Evolutionary conservation across 2,329 filamentous ascomycete species (phyloP).

Genomic region (Fusarium graminum): DNA sequence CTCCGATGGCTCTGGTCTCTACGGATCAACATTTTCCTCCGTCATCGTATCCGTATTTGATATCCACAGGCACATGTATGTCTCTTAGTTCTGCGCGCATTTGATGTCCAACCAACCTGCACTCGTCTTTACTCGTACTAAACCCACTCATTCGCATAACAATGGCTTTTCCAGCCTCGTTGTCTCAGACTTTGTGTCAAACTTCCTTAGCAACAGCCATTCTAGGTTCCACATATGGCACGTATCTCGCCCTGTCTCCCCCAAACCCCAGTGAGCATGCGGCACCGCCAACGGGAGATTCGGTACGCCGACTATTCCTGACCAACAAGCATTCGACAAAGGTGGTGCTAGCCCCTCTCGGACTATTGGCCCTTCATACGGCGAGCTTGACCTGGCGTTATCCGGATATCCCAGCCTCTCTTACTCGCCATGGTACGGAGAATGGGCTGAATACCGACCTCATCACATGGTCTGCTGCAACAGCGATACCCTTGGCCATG

Average conservation of each 20-base stretch:
- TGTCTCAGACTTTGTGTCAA: constrained; percentile 39
- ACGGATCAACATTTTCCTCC: neutral
- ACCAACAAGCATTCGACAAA: constrained; percentile 47
- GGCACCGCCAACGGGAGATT: constrained; percentile 36
- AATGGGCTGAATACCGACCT: constrained; percentile 51
- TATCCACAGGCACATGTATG: neutral
- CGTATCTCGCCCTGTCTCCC: constrained; percentile 50
- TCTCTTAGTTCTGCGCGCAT: neutral
- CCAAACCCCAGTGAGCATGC: constrained; percentile 48
- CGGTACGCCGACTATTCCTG: constrained; percentile 45
- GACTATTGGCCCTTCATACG: constrained; percentile 40
- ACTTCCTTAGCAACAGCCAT: constrained; percentile 43
- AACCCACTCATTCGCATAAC: neutral
- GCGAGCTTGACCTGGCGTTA: constrained; percentile 39
- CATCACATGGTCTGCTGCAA: constrained; percentile 55
- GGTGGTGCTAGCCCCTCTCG: constrained; percentile 42
- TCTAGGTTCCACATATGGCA: constrained; percentile 49
- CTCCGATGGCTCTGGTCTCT: neutral
- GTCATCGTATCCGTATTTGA: constrained; percentile 6
- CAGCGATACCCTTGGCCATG: constrained; percentile 52
- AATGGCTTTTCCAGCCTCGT: constrained; percentile 23
- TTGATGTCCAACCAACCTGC: neutral
- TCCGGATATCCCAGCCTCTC: constrained; percentile 37
- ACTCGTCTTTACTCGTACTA: neutral
- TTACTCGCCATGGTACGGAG: constrained; percentile 50